phyloP scores from a whole-genome alignment of 2,329 filamentous ascomycete genomes.

The Trichoderma lentiforme region DNA sequence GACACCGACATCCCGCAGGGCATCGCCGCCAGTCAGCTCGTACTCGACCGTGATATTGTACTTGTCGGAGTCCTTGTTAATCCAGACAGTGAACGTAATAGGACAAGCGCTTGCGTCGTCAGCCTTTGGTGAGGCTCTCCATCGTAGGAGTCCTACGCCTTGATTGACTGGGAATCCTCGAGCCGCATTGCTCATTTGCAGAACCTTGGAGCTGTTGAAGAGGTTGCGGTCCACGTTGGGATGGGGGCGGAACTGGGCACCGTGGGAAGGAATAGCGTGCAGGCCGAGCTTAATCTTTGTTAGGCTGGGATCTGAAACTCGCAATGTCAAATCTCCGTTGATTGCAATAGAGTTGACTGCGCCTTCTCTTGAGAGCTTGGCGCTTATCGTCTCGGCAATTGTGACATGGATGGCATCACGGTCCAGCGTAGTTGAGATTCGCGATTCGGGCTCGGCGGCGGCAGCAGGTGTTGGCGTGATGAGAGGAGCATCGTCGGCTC shows the following conservation, averaged over 20 bases:
- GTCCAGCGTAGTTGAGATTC: constrained; percentile 65
- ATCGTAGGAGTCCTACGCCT: constrained; percentile 86
- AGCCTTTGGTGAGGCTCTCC: constrained; percentile 78
- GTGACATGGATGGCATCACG: constrained; percentile 85
- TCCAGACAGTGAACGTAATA: constrained; percentile 96
- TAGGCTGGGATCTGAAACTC: constrained; percentile 81
- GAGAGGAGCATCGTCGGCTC: constrained; percentile 74
- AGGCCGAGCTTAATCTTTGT: constrained; percentile 89
- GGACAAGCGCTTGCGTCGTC: constrained; percentile 80
- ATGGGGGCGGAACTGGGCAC: constrained; percentile 90
- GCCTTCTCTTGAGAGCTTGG: constrained; percentile 84
- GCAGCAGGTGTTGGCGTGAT: constrained; percentile 55
- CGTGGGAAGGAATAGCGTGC: constrained; percentile 70
- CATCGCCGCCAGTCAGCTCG: constrained; percentile 78
- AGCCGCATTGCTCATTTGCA: constrained; percentile 84
- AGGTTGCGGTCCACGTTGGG: constrained; percentile 90
- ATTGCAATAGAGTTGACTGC: constrained; percentile 81
- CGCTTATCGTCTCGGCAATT: constrained; percentile 84
- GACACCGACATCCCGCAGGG: constrained; percentile 79
- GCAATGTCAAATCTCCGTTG: constrained; percentile 87
- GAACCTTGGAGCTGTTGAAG: constrained; percentile 77
- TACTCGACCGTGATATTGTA: constrained; percentile 95
- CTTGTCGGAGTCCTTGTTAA: constrained; percentile 80
- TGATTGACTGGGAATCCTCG: constrained; percentile 95
- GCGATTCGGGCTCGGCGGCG: constrained; percentile 53